Evolutionary conservation across 1,284 basidiomycete genomes (phyloP).

Genomic region (Cryptococcus neoformans): DNA sequence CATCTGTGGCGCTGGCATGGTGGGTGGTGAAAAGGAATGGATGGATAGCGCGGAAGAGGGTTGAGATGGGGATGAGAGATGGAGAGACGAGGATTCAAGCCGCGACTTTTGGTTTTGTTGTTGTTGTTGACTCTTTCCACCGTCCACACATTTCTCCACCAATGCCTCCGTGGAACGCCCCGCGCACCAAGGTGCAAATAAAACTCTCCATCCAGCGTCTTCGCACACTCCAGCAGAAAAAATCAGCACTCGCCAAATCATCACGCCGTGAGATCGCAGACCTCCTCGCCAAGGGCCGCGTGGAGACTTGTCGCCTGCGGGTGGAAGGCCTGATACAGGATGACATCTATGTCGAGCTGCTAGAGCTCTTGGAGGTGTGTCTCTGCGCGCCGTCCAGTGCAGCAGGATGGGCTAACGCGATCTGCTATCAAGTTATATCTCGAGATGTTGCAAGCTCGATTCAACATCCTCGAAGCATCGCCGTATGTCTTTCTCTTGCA

Average conservation of each 20-base stretch:
- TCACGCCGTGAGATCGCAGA: conserved; percentile 50
- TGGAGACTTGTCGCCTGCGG: conserved; percentile 45
- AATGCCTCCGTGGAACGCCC: conserved; percentile 42
- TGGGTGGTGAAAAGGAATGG: neutral
- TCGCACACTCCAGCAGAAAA: conserved; percentile 88
- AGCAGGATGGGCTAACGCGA: neutral
- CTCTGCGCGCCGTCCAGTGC: neutral
- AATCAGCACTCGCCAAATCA: conserved; percentile 82
- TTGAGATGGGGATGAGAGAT: neutral
- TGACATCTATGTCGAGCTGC: conserved; percentile 60
- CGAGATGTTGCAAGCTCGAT: conserved; percentile 87
- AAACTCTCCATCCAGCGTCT: conserved; percentile 82
- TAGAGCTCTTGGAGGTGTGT: conserved; percentile 76
- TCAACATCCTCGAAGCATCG: conserved; percentile 72
- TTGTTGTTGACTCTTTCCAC: neutral
- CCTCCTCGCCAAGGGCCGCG: conserved; percentile 40
- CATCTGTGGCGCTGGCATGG: conserved; percentile 37
- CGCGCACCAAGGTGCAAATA: conserved; percentile 36
- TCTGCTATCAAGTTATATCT: conserved; percentile 62
- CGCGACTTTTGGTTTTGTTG: too few species aligned
- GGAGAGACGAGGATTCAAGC: neutral
- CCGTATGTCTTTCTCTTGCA: conserved; percentile 20
- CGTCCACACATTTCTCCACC: neutral
- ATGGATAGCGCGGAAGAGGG: neutral
- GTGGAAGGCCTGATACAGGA: conserved; percentile 49